phyloP scores from a whole-genome alignment of 306 rosid species.

The Casuarina equisetifolia region DNA sequence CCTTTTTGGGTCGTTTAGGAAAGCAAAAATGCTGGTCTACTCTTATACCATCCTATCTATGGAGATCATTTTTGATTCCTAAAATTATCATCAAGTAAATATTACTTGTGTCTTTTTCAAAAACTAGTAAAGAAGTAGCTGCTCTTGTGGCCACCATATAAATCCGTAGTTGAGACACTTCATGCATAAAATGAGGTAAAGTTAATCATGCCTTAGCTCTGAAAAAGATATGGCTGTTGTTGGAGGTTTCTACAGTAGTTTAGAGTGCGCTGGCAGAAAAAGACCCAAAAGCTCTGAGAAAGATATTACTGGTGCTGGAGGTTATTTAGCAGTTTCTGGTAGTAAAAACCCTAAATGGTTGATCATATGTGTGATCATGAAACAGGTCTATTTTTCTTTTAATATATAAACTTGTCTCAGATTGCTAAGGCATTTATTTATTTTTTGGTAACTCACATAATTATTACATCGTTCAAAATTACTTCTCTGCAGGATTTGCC shows the following conservation, averaged over 20 bases:
- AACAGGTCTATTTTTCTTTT: not conserved
- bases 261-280: not conserved
- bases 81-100: not conserved
- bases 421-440: not conserved
- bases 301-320: too few species aligned
- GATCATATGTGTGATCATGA: not conserved
- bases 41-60: not conserved
- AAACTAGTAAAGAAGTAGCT: not conserved
- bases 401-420: not conserved
- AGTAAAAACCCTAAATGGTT: not conserved
- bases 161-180: not conserved
- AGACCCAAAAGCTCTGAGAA: not conserved
- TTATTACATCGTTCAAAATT: not conserved
- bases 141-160: not conserved
- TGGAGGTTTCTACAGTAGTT: not conserved
- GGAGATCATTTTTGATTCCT: not conserved
- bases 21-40: not conserved
- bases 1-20: not conserved
- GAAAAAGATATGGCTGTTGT: not conserved
- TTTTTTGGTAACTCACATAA: not conserved
- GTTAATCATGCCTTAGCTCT: not conserved
- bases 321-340: too few species aligned
- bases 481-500: constrained; percentile 66
- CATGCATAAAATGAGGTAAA: not conserved
- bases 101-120: not conserved